Percentiles rank a stretch among this genome's conserved stretches.
These are phyloP conservation scores for Solanum hybrid DNA, from an alignment of 305 asterid species.

Conservation along the genomic window DNA sequence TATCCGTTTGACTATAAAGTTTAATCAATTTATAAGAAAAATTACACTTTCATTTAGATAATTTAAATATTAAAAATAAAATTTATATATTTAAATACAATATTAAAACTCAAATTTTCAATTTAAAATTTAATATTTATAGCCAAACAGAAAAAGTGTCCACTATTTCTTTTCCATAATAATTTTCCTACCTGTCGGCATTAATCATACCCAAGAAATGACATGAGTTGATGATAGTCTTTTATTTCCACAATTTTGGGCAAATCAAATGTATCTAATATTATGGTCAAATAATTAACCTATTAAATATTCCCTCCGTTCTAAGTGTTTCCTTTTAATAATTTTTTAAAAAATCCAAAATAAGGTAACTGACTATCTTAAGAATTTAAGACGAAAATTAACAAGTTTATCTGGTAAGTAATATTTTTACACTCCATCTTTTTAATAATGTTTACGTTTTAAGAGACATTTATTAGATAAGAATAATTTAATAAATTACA, in stretches of 20 bases:
- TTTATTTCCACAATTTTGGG: neutral
- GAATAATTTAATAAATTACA: neutral
- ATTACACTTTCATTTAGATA: neutral
- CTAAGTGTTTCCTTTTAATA: neutral
- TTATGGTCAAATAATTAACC: neutral
- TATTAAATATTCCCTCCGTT: neutral
- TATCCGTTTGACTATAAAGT: neutral
- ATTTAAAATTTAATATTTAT: too few species aligned
- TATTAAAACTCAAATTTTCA: neutral
- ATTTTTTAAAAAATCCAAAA: neutral
- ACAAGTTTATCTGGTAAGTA: neutral
- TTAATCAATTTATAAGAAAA: neutral
- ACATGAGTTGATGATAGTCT: neutral
- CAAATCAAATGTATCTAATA: neutral
- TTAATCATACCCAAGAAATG: neutral
- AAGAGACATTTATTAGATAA: neutral
- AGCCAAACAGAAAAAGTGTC: neutral
- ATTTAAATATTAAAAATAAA: too few species aligned
- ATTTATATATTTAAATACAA: too few species aligned
- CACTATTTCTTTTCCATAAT: neutral
- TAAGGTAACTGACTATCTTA: neutral
- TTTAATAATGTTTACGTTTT: neutral
- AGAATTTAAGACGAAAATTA: too few species aligned
- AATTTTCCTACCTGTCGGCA: neutral
- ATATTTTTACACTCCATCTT: neutral